Conservation (phyloP, 2,329 filamentous ascomycete genomes). For the Hypoxylon sp. region DNA sequence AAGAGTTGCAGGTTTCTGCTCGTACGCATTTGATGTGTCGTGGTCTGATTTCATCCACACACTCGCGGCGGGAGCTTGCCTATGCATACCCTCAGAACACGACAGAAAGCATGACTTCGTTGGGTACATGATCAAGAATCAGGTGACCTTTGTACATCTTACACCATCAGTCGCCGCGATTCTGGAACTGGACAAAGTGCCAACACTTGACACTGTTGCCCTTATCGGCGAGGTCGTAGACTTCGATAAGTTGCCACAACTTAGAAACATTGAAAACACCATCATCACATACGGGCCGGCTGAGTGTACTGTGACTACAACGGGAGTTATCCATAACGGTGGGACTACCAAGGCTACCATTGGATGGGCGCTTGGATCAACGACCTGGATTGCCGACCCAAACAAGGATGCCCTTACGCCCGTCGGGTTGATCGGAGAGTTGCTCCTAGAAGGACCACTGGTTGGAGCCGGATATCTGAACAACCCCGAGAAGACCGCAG, state of each 20-base stretch:
- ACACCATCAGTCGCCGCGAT: slow-evolving; percentile 14
- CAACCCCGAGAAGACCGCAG: slow-evolving; percentile 57
- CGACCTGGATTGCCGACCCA: slow-evolving; percentile 22
- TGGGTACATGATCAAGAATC: slow-evolving; percentile 29
- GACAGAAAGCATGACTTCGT: slow-evolving; percentile 41
- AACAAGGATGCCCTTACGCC: slow-evolving; percentile 21
- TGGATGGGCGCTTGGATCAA: slow-evolving; percentile 28
- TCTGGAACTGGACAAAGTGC: neutral
- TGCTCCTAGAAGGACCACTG: slow-evolving; percentile 50
- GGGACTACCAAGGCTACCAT: too few relatives aligned
- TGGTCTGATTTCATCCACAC: slow-evolving; percentile 57
- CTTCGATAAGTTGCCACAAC: slow-evolving; percentile 9
- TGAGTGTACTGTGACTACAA: slow-evolving; percentile 8
- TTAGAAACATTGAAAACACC: slow-evolving; percentile 7
- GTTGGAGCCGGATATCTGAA: slow-evolving; percentile 60
- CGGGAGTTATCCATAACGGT: neutral
- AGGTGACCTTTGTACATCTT: slow-evolving; percentile 14
- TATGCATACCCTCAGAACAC: slow-evolving; percentile 58
- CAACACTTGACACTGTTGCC: slow-evolving; percentile 2
- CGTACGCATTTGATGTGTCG: slow-evolving; percentile 58
- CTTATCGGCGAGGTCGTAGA: slow-evolving; percentile 7
- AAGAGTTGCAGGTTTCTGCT: slow-evolving; percentile 42
- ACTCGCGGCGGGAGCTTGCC: slow-evolving; percentile 55
- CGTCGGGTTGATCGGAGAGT: slow-evolving; percentile 44
- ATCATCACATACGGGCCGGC: slow-evolving; percentile 16